Percentiles rank a stretch among this genome's conserved stretches.
phyloP scores from a whole-genome alignment of 306 rosid genomes.

The Prunus kanzakura region DNA sequence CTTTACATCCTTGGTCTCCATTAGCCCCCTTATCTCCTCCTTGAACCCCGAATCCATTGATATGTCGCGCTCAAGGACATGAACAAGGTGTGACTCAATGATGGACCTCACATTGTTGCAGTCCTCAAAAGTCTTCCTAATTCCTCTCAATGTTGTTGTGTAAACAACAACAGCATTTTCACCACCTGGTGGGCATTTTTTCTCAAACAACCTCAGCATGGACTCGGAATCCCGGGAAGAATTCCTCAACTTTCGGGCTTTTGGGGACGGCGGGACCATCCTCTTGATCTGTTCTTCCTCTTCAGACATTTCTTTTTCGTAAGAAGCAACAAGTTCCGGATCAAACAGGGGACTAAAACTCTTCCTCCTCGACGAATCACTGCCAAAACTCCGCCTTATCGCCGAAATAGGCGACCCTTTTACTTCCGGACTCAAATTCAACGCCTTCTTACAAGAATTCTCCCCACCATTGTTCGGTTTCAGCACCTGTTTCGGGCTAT shows the following conservation, averaged over 20 bases:
- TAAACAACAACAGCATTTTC: slow-evolving; percentile 64
- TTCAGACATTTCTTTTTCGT: slow-evolving; percentile 61
- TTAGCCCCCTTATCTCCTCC: slow-evolving; percentile 71
- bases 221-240: slow-evolving; percentile 32
- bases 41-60: slow-evolving; percentile 94
- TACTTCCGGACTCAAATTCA: slow-evolving; percentile 37
- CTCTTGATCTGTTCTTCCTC: slow-evolving; percentile 87
- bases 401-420: slow-evolving; percentile 53
- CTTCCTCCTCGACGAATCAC: slow-evolving; percentile 34
- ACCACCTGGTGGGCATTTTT: slow-evolving; percentile 67
- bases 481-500: slow-evolving; percentile 54
- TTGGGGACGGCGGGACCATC: slow-evolving; percentile 59
- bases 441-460: slow-evolving; percentile 32
- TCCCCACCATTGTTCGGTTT: slow-evolving; percentile 36
- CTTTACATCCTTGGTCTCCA: slow-evolving; percentile 56
- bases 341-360: slow-evolving; percentile 74
- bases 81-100: slow-evolving; percentile 58
- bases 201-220: slow-evolving; percentile 41
- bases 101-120: slow-evolving; percentile 71
- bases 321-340: slow-evolving; percentile 66
- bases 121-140: slow-evolving; percentile 84
- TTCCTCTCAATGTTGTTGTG: slow-evolving; percentile 89
- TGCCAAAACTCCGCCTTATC: slow-evolving; percentile 49
- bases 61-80: slow-evolving; percentile 63
- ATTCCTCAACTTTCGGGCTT: slow-evolving; percentile 26